Evolutionary conservation across 1,284 basidiomycete genomes (phyloP).

Genomic region (Tylopilus orsonianus): DNA sequence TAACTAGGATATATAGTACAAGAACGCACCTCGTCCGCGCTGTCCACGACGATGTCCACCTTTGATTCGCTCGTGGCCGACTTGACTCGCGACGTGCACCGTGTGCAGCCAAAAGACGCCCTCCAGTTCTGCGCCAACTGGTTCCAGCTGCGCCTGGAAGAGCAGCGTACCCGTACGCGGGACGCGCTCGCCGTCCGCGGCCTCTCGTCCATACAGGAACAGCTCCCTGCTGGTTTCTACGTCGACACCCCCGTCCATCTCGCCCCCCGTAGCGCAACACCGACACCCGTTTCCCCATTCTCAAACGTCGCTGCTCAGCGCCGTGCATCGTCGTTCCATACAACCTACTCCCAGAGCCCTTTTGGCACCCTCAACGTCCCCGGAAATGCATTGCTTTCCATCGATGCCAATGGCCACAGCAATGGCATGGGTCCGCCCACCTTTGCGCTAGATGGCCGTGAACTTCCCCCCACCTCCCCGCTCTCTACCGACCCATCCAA

Average conservation of each 20-base stretch:
- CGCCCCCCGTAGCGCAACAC: conserved; percentile 29
- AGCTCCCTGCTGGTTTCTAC: conserved; percentile 59
- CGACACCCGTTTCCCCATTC: conserved; percentile 48
- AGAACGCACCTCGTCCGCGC: conserved; percentile 4
- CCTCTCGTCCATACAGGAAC: conserved; percentile 45
- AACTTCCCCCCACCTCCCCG: conserved; percentile 63
- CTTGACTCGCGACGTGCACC: conserved; percentile 82
- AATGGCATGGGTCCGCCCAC: conserved; percentile 44
- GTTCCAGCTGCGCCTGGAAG: conserved; percentile 87
- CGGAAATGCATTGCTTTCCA: conserved; percentile 68
- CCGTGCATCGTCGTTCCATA: conserved; percentile 49
- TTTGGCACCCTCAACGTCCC: conserved; percentile 77
- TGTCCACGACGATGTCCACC: conserved; percentile 50
- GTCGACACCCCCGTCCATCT: conserved; percentile 50
- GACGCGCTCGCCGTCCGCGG: conserved; percentile 59
- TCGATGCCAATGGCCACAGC: conserved; percentile 35
- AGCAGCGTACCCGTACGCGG: conserved; percentile 73
- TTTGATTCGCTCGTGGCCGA: conserved; percentile 82
- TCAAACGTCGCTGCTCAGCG: conserved; percentile 47
- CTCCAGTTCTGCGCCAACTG: conserved; percentile 95
- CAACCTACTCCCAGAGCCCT: conserved; percentile 58
- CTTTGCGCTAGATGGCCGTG: conserved; percentile 57
- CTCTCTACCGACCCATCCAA: conserved; percentile 42
- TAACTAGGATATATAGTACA: conserved; percentile 13
- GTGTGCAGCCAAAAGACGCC: conserved; percentile 84